Percentiles rank a stretch among this genome's conserved stretches.
Evolutionary conservation across 805 yeast species (phyloP).

Genomic region (Lipomyces chichibuensis): DNA sequence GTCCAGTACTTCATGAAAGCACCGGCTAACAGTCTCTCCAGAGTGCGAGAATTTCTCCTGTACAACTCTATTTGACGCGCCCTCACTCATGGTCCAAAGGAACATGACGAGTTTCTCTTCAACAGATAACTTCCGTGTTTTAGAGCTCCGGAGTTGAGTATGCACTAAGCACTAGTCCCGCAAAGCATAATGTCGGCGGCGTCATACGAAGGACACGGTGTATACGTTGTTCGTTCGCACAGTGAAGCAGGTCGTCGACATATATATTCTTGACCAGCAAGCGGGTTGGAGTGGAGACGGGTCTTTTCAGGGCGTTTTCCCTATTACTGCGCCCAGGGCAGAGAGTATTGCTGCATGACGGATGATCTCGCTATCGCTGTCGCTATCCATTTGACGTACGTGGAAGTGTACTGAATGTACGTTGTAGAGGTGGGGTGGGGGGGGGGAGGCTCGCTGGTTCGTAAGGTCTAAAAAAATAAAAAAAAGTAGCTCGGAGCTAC

Average conservation of each 20-base stretch:
- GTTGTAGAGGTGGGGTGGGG: too few species aligned
- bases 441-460: too few species aligned
- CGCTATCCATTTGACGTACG: neutral
- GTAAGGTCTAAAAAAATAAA: too few species aligned
- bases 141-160: neutral
- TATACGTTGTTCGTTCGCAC: neutral
- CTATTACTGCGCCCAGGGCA: neutral
- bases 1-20: neutral
- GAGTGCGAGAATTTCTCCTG: neutral
- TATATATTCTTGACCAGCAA: neutral
- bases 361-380: neutral
- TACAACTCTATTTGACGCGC: neutral
- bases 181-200: neutral
- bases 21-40: neutral
- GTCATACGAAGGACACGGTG: neutral
- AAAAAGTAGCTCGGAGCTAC: too few species aligned
- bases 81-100: conserved; percentile 1
- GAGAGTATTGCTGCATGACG: neutral
- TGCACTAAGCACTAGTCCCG: neutral
- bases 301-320: neutral
- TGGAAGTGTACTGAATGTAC: too few species aligned
- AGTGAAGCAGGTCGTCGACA: neutral
- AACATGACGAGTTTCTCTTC: neutral
- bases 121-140: neutral
- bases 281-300: neutral